Evolutionary conservation across 2,329 filamentous ascomycete genomes (phyloP).

Genomic region (Pyrenophora seminiperda): DNA sequence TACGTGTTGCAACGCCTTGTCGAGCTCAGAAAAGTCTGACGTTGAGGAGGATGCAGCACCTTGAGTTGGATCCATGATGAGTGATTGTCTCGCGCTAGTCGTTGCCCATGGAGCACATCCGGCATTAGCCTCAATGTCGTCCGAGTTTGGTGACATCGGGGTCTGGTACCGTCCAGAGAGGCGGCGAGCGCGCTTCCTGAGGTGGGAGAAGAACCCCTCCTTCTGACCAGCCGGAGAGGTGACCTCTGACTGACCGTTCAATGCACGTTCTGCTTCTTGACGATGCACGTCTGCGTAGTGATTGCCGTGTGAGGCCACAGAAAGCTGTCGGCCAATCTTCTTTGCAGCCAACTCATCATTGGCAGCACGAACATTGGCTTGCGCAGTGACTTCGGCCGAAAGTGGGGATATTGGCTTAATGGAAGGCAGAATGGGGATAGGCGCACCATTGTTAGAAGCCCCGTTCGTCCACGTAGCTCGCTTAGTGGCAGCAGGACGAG

Average conservation of each 20-base stretch:
- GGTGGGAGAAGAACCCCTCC: constrained; percentile 97
- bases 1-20: constrained; percentile 65
- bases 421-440: constrained; percentile 94
- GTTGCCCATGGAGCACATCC: constrained; percentile 84
- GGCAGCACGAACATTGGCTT: constrained; percentile 71
- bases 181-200: constrained; percentile 88
- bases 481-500: constrained; percentile 69
- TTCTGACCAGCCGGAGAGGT: constrained; percentile 82
- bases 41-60: constrained; percentile 55
- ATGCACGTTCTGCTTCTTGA: constrained; percentile 86
- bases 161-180: constrained; percentile 90
- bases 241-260: constrained; percentile 79
- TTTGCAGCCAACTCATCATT: constrained; percentile 72
- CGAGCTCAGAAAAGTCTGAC: constrained; percentile 63
- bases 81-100: constrained; percentile 81
- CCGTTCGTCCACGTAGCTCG: constrained; percentile 94
- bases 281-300: constrained; percentile 90
- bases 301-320: constrained; percentile 87
- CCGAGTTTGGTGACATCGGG: constrained; percentile 75
- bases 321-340: constrained; percentile 94
- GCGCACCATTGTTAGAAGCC: constrained; percentile 72
- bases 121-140: constrained; percentile 91
- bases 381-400: constrained; percentile 89
- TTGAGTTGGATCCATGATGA: constrained; percentile 67
- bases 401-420: constrained; percentile 95